Evolutionary conservation across 2,329 filamentous ascomycete genomes (phyloP).

Genomic region (Pyricularia grisea): DNA sequence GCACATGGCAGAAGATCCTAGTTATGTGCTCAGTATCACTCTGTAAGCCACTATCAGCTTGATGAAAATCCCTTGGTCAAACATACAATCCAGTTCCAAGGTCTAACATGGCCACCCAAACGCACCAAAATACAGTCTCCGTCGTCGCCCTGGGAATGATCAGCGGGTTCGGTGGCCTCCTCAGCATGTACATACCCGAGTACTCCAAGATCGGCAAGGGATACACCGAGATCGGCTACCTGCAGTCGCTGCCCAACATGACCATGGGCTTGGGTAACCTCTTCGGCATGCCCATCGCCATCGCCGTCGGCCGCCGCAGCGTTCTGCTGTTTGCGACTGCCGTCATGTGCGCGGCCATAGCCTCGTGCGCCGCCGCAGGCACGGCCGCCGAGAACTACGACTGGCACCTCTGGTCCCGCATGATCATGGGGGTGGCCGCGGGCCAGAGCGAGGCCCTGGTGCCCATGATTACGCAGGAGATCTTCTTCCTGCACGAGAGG

Average conservation of each 20-base stretch:
- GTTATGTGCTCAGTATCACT: not conserved
- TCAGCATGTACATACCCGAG: constrained; percentile 28
- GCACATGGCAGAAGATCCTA: not conserved
- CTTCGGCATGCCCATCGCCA: constrained; percentile 23
- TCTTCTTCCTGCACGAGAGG: constrained; percentile 34
- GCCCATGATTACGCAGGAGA: constrained; percentile 29
- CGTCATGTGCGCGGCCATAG: constrained; percentile 7
- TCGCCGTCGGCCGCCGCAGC: constrained; percentile 22
- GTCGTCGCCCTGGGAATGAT: constrained; percentile 26
- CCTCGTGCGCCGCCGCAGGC: constrained; percentile 14
- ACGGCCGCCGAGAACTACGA: constrained; percentile 15
- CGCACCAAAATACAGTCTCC: constrained; percentile 21
- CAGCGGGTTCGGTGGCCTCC: constrained; percentile 29
- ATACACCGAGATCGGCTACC: constrained; percentile 26
- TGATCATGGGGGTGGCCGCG: constrained; percentile 27
- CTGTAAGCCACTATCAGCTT: not conserved
- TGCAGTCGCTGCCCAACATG: constrained; percentile 23
- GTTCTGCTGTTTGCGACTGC: constrained; percentile 21
- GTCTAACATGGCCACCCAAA: too few relatives aligned
- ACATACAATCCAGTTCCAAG: not conserved
- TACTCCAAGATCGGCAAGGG: constrained; percentile 24
- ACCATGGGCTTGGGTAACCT: constrained; percentile 23
- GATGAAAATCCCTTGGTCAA: not conserved
- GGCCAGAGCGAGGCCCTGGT: constrained; percentile 31
- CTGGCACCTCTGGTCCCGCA: constrained; percentile 26